Base-by-base conservation (phyloP, 352 stramenopile genomes). In the Bremia lactucae region DNA sequence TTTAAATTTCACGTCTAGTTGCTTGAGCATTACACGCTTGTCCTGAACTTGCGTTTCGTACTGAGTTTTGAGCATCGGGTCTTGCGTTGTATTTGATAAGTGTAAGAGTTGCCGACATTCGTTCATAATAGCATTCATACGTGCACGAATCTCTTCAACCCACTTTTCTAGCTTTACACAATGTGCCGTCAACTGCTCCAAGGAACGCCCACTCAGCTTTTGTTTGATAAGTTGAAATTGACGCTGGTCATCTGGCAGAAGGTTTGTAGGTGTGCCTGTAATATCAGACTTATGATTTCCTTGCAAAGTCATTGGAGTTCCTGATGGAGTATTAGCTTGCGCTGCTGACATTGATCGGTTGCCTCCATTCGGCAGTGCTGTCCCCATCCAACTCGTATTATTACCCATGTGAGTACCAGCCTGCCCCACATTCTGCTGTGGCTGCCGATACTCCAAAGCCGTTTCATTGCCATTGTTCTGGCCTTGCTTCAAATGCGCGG, bases 101-200 rank as follows among this genome's bases (percentile, higher is more conserved):
- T 92, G 76, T 43, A 92, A 49, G 26, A 89, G 46, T 49, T 92
- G 78, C 1, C 74, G 65, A 26, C 72, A 86, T 46, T 92, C 80
- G 42, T 87, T 86, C 71, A 87, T 77, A 36, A 87, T 78, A 28
- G 68, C 64, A 36, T 88, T 87, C 47, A 92, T 81, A 37, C 85
- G 74, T 15, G 62, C 72, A 26, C 72, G 75, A 23, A 89, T 77
- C 36, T 87, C 68, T 49, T 89, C 76, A 3, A 77, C 77, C 51
- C 74, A 83, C n/a, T 61, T 74, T 43, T 92, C 76, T 22, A 92
- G 52, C 48, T 88, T 88, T 39, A 84, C 75, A 45, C 72, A 88
- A 61, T 92, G 78, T 0, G 63, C 42, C 11, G 82, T 85, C 23
- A 92, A 55, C 38, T 89, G 72, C 26, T 88, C 76, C 9, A 87